Base-by-base conservation (phyloP, 208 protist species). In the Leishmania tarentolae region DNA sequence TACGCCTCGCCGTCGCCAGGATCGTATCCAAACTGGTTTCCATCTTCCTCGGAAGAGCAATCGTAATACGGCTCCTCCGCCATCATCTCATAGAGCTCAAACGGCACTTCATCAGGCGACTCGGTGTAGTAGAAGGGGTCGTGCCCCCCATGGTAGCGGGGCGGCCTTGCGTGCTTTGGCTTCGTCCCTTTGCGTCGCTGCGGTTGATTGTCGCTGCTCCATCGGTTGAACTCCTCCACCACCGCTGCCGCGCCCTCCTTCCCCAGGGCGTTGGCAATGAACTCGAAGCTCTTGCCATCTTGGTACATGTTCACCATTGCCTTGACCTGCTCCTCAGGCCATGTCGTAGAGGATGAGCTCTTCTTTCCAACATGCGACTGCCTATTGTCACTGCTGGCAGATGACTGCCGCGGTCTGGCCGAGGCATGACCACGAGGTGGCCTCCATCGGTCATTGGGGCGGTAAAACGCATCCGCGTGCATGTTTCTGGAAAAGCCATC, bases 201-300 rank as follows among this genome's bases (percentile, higher is more conserved):
- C 52, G 75, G 85, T 66, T 92, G 90, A 52, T 79, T 88, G 66
- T 92, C 91, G 13, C 88, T 85, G 65, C 89, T 94, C 92, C 92
- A 97, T 21, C 87, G 87, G 80, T 97, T 97, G 86, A 97, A 97
- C 84, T 95, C 92, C 61, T 86, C 84, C 52, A 95, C 76, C 19
- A 96, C 94, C 35, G 90, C 84, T 6, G 79, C 71, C n/a, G 80
- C 87, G 42, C 71, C 76, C 19, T 86, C 61, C 72, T 96, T 96
- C 53, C 91, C 91, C 15, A 97, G 84, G 4, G 94, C 94, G 80
- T 97, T 96, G 19, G 90, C 93, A 84, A 97, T 97, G 84, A 97
- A 97, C 19, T 97, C 94, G 77, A 97, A 97, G 81, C 94, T 97
- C 75, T 95, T 96, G 19, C 94, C 94, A 78, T 97, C 94, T 79